A percentile compares a stretch with the other conserved stretches of the same genome.
Evolutionary conservation across 345 rosid genomes (phyloP).

Genomic region (Firmiana major): DNA sequence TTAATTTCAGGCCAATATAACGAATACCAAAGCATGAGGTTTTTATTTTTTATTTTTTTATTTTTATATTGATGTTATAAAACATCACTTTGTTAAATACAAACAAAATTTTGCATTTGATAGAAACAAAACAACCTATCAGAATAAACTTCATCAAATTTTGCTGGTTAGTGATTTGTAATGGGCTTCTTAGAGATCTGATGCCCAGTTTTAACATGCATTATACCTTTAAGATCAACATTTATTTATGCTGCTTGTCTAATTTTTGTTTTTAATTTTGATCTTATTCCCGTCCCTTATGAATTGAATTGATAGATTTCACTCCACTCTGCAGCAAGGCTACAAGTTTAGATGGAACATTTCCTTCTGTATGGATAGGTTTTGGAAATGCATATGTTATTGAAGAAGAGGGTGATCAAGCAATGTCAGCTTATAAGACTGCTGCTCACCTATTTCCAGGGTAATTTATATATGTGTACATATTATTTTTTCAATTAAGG

Average conservation of each 20-base stretch:
- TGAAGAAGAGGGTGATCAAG: conserved; percentile 93
- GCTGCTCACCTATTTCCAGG: too few species aligned
- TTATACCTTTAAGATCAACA: background rate
- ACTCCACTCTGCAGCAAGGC: conserved; percentile 65
- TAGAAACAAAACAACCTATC: background rate
- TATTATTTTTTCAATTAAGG: background rate
- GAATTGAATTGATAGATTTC: conserved; percentile 12
- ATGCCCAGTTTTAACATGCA: background rate
- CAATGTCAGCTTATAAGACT: conserved; percentile 91
- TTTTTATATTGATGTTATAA: too few species aligned
- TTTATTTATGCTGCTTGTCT: background rate
- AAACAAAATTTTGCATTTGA: too few species aligned
- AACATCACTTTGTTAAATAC: too few species aligned
- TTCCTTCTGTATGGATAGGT: conserved; percentile 92
- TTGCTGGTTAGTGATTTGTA: background rate
- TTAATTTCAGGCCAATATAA: too few species aligned
- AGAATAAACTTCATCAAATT: background rate
- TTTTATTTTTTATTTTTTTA: too few species aligned
- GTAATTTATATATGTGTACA: conserved; percentile 37
- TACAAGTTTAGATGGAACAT: conserved; percentile 72
- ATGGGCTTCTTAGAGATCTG: background rate
- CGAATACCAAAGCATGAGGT: too few species aligned
- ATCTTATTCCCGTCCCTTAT: background rate
- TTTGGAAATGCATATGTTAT: conserved; percentile 88
- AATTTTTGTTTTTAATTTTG: background rate